Evolutionary conservation across 495 filamentous ascomycete species (phyloP), one percentile per base, ranked within the genome.

Genomic region (Trichoderma reesei): DNA sequence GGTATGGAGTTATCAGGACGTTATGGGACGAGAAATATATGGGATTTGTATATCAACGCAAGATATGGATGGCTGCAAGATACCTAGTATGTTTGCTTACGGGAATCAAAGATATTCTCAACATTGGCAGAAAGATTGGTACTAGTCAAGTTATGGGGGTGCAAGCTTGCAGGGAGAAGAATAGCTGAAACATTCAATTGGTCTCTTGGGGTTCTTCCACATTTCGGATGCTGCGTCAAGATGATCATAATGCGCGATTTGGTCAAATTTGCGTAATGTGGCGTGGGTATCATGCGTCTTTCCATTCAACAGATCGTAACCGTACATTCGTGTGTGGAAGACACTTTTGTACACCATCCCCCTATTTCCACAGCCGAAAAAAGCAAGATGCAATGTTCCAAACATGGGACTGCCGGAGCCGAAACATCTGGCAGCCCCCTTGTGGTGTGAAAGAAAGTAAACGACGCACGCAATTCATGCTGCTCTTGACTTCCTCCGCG

Each of bases 271-370:
- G 14, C 3, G 39, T 41, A 26, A 10, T 18, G 36, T 61, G 18
- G 36, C 36, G 20, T 41, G 39, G 59, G 59, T 61, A 61, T 39
- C 36, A 41, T 61, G 59, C 38, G 9, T 41, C 59, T 41, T 61
- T 61, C 59, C 51, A 56, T 56, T 56, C 18, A 10, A 56, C 7
- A 56, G 51, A n/a, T 56, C 51, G 51, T 56, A 56, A 31, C 51
- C 51, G 51, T 56, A 56, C 51, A 56, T 56, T 26, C 26, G 26
- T 31, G 20, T 34, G 44, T 48, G 20, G n/a, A 48, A 36, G 20
- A 56, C 51, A 56, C 51, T 34, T 31, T 34, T 56, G 20, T 34
- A 26, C 34, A 5, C 51, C 51, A n/a, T 18, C 44, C 18, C 18
- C 26, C 26, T 26, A 26, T 39, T 39, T 39, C 38, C 38, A 39